Conservation (phyloP, 176 grass and related monocot genomes). For the Alopecurus myosuroides region DNA sequence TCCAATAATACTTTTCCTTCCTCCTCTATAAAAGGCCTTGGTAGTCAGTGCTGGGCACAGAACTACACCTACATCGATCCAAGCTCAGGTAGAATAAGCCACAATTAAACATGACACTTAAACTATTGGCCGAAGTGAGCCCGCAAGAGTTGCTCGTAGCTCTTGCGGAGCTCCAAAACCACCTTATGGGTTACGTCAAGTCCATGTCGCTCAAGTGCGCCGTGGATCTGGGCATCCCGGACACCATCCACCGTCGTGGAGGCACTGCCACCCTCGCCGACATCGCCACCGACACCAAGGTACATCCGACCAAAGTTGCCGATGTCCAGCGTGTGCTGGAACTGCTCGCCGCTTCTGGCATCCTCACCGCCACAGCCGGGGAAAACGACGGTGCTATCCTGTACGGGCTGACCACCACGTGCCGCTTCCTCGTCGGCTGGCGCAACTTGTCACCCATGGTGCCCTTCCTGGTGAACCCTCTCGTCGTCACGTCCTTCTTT, state of each 20-base stretch:
- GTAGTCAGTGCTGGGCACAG: no score
- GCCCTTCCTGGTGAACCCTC: slow-evolving; percentile 4
- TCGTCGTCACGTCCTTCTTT: neutral
- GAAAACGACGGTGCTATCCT: neutral
- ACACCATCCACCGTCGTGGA: neutral
- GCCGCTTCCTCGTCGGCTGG: slow-evolving; percentile 23
- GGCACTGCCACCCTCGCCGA: neutral
- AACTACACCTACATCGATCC: no score
- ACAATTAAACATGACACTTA: no score
- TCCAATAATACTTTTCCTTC: no score
- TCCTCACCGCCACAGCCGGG: neutral
- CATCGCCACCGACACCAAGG: no score
- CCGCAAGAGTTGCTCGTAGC: no score
- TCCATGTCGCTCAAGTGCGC: neutral
- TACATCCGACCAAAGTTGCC: neutral
- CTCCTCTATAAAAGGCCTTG: no score
- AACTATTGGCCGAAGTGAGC: no score
- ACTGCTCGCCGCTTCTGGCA: slow-evolving; percentile 4
- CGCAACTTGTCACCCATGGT: neutral
- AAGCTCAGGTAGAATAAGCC: no score
- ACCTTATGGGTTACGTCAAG: neutral
- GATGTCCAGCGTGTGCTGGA: neutral
- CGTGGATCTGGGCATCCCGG: neutral
- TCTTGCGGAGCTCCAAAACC: no score
- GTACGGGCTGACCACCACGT: neutral